Evolutionary conservation across 2,329 filamentous ascomycete species (phyloP).

Genomic region (Didymella pomorum): DNA sequence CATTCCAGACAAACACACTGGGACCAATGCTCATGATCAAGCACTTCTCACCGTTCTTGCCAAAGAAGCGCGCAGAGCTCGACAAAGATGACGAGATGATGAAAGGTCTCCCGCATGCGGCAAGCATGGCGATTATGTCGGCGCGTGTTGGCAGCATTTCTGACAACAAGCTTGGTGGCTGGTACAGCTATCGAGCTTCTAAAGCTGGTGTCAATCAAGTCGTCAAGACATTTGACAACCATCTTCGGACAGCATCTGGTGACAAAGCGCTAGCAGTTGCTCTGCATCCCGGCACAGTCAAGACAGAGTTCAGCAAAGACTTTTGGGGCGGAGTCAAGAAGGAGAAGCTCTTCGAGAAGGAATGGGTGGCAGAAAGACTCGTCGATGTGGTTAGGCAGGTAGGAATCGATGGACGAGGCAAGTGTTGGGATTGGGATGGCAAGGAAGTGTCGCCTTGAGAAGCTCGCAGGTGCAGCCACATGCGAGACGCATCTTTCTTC

Average conservation of each 20-base stretch:
- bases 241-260: constrained; percentile 65
- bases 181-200: constrained; percentile 81
- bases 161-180: constrained; percentile 78
- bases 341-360: constrained; percentile 71
- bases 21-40: constrained; percentile 80
- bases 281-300: constrained; percentile 83
- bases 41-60: constrained; percentile 74
- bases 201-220: constrained; percentile 79
- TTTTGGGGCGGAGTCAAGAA: constrained; percentile 73
- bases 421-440: constrained; percentile 52
- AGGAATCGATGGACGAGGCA: constrained; percentile 58
- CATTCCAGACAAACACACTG: constrained; percentile 76
- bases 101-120: constrained; percentile 56
- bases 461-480: background rate
- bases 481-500: background rate
- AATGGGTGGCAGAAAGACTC: constrained; percentile 71
- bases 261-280: constrained; percentile 72
- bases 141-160: constrained; percentile 78
- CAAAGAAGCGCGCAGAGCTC: constrained; percentile 56
- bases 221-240: constrained; percentile 74
- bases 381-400: constrained; percentile 71
- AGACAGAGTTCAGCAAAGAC: constrained; percentile 73
- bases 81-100: constrained; percentile 25
- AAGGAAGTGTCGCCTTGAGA: constrained; percentile 50
- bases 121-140: constrained; percentile 77